Evolutionary conservation across 2,329 filamentous ascomycete genomes (phyloP).

Genomic region (Neoarthrinium moseri): DNA sequence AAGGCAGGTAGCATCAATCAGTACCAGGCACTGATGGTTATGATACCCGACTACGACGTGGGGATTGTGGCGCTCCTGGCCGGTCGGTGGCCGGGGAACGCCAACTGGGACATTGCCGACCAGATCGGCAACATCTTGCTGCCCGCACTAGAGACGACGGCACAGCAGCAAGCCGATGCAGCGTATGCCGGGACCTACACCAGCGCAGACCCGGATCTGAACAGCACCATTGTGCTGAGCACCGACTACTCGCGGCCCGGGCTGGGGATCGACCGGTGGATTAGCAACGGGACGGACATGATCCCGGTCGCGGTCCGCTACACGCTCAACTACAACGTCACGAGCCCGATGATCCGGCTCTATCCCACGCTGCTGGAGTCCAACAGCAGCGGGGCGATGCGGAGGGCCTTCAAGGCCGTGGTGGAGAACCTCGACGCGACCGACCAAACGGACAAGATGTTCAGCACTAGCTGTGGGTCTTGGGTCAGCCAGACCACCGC

Average conservation of each 20-base stretch:
- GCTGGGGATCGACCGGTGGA: slow-evolving; percentile 21
- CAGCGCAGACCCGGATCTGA: slow-evolving; percentile 1
- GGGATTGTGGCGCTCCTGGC: slow-evolving; percentile 24
- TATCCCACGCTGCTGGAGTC: slow-evolving; percentile 25
- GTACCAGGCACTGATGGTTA: slow-evolving; percentile 24
- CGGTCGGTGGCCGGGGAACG: slow-evolving; percentile 24
- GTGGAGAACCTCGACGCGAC: slow-evolving; percentile 21
- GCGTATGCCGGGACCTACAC: slow-evolving; percentile 21
- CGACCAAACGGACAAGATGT: slow-evolving; percentile 20
- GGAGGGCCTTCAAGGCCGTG: slow-evolving; percentile 25
- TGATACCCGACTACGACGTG: slow-evolving; percentile 27
- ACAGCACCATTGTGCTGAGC: slow-evolving; percentile 20
- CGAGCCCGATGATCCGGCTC: slow-evolving; percentile 21
- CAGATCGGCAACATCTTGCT: slow-evolving; percentile 19
- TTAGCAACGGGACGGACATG: slow-evolving; percentile 29
- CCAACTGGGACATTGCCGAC: slow-evolving; percentile 29
- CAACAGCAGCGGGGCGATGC: slow-evolving; percentile 7
- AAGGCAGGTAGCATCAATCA: slow-evolving; percentile 27
- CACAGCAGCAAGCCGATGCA: slow-evolving; percentile 18
- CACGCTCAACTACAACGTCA: slow-evolving; percentile 24
- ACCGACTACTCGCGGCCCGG: slow-evolving; percentile 22
- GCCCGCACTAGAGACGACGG: slow-evolving; percentile 23
- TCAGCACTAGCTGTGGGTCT: slow-evolving; percentile 27
- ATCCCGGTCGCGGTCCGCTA: slow-evolving; percentile 20
- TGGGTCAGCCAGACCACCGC: slow-evolving; percentile 25